phyloP scores from a whole-genome alignment of 257 asterid genomes.

The Plantago major region DNA sequence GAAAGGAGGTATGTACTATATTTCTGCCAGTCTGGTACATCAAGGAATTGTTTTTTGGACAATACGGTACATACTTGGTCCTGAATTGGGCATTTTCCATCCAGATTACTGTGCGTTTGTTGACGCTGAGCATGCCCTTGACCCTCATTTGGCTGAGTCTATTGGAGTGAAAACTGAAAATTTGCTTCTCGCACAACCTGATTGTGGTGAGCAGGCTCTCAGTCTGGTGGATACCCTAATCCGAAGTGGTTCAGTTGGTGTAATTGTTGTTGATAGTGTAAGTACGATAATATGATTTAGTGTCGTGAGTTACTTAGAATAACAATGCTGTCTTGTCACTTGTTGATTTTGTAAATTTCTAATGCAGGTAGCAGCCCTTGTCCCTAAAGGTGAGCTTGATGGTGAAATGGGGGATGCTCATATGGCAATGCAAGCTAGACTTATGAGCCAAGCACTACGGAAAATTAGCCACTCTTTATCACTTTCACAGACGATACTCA shows the following conservation, averaged over 20 bases:
- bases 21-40: neutral
- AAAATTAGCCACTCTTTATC: slow-evolving; percentile 93
- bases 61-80: neutral
- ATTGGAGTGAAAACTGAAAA: slow-evolving; percentile 80
- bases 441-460: slow-evolving; percentile 98
- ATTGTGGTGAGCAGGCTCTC: slow-evolving; percentile 98
- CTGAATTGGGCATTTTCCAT: slow-evolving; percentile 9
- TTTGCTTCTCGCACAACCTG: slow-evolving; percentile 95
- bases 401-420: slow-evolving; percentile 99
- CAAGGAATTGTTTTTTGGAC: neutral
- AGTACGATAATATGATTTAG: slow-evolving; percentile 26
- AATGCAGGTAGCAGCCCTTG: slow-evolving; percentile 94
- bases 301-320: slow-evolving; percentile 16
- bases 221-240: slow-evolving; percentile 93
- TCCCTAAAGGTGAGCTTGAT: slow-evolving; percentile 95
- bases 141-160: slow-evolving; percentile 83
- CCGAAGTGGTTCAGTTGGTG: slow-evolving; percentile 99
- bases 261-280: slow-evolving; percentile 97
- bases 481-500: slow-evolving; percentile 79
- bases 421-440: slow-evolving; percentile 99
- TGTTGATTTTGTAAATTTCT: slow-evolving; percentile 8
- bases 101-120: slow-evolving; percentile 87
- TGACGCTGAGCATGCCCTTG: slow-evolving; percentile 99
- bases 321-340: slow-evolving; percentile 10
- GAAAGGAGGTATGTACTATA: slow-evolving; percentile 61